Percentiles rank a stretch among this genome's conserved stretches.
Conservation (phyloP, 768 basidiomycete genomes). For the Lentinula detonsa region DNA sequence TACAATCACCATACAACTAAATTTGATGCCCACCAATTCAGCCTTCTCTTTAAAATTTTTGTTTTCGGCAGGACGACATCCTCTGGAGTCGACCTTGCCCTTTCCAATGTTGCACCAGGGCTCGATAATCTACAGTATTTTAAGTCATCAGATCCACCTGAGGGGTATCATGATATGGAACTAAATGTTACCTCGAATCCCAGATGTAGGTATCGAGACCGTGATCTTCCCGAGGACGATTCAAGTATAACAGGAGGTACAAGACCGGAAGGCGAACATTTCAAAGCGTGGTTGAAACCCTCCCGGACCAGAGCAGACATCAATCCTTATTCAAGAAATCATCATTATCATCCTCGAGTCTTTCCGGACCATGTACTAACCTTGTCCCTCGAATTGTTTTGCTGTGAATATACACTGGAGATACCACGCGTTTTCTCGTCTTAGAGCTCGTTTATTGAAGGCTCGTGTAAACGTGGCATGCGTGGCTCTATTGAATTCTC, state of each 20-base stretch:
- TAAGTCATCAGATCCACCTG: too few species aligned
- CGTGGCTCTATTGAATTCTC: neutral
- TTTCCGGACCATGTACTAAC: neutral
- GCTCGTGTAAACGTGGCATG: neutral
- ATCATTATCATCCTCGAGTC: too few species aligned
- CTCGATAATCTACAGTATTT: neutral
- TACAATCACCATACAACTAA: neutral
- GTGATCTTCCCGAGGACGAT: neutral
- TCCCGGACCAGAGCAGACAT: conserved; percentile 1
- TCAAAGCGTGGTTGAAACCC: neutral
- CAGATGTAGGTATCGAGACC: neutral
- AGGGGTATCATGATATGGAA: too few species aligned
- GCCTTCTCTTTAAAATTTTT: neutral
- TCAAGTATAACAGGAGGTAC: neutral
- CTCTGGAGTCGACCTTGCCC: neutral
- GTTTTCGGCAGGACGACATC: neutral
- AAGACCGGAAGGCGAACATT: neutral
- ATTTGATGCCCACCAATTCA: neutral
- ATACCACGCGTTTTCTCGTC: neutral
- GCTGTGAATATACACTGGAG: neutral
- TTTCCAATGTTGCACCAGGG: neutral
- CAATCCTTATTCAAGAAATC: neutral
- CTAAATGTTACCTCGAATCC: neutral
- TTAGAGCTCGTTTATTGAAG: neutral
- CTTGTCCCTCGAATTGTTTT: neutral